Evolutionary conservation across 2,329 filamentous ascomycete species (phyloP).

Genomic region (Curvularia sp.): DNA sequence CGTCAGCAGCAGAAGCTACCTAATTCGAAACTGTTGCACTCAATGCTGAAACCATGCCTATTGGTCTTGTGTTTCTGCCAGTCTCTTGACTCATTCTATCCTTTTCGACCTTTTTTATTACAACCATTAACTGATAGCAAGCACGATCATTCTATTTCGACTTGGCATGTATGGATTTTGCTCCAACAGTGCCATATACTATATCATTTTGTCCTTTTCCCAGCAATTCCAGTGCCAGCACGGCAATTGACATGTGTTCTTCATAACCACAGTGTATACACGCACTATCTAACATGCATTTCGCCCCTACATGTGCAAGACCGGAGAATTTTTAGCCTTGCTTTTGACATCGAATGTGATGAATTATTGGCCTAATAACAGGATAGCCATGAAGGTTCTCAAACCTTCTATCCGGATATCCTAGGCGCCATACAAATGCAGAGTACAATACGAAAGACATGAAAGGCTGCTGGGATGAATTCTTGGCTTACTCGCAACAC

Average conservation of each 20-base stretch:
- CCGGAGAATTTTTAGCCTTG: background rate
- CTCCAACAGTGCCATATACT: background rate
- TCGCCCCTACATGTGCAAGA: background rate
- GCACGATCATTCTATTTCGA: background rate
- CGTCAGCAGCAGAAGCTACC: slow-evolving; percentile 27
- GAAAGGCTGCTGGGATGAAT: no score
- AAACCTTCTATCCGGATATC: background rate
- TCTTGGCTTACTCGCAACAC: no score
- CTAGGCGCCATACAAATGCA: background rate
- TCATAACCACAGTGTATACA: background rate
- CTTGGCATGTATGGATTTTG: background rate
- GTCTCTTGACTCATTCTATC: background rate
- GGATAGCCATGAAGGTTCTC: background rate
- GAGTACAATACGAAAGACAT: no score
- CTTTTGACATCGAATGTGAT: background rate
- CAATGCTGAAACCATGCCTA: background rate
- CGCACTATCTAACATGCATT: background rate
- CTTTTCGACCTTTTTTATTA: background rate
- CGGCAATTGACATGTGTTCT: background rate
- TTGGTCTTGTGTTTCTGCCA: background rate
- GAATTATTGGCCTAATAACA: background rate
- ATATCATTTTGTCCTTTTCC: background rate
- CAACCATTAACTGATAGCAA: background rate
- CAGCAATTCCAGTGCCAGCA: background rate
- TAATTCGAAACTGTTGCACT: background rate